These are phyloP conservation scores for Simplicillium aogashimaense DNA, from an alignment of 2,329 filamentous ascomycete genomes.

Conservation along the genomic window DNA sequence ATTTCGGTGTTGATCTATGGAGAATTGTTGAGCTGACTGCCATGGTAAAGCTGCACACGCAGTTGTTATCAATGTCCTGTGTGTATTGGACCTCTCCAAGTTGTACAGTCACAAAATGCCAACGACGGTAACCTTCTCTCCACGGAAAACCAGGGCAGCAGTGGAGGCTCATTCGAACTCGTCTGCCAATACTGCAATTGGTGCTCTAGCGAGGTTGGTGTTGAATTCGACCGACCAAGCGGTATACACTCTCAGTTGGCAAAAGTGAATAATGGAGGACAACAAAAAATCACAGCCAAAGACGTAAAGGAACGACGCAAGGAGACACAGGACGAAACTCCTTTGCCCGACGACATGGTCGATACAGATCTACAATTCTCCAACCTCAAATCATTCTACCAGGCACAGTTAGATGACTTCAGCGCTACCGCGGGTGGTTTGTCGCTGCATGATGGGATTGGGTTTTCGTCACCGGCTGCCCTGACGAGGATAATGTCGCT, in stretches of 20 bases:
- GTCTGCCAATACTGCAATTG: conserved; percentile 88
- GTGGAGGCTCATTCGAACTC: conserved; percentile 58
- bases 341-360: conserved; percentile 33
- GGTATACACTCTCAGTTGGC: conserved; percentile 75
- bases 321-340: conserved; percentile 27
- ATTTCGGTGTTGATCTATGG: background rate
- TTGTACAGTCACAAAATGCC: conserved; percentile 57
- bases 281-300: conserved; percentile 36
- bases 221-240: conserved; percentile 82
- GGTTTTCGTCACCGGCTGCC: conserved; percentile 67
- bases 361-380: conserved; percentile 63
- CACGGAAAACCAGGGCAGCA: conserved; percentile 24
- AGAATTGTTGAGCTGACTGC: conserved; percentile 1
- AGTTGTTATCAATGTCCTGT: conserved; percentile 94
- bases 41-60: conserved; percentile 62
- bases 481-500: conserved; percentile 85
- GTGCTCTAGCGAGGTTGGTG: conserved; percentile 80
- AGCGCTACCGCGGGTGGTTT: conserved; percentile 40
- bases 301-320: conserved; percentile 43
- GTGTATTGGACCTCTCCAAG: conserved; percentile 70
- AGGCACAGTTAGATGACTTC: conserved; percentile 60
- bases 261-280: conserved; percentile 55
- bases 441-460: conserved; percentile 26
- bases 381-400: conserved; percentile 72
- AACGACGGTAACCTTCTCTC: conserved; percentile 33